Percentiles rank a stretch among this genome's conserved stretches.
phyloP scores from a whole-genome alignment of 495 filamentous ascomycete species.

The Pyronema omphalodes region DNA sequence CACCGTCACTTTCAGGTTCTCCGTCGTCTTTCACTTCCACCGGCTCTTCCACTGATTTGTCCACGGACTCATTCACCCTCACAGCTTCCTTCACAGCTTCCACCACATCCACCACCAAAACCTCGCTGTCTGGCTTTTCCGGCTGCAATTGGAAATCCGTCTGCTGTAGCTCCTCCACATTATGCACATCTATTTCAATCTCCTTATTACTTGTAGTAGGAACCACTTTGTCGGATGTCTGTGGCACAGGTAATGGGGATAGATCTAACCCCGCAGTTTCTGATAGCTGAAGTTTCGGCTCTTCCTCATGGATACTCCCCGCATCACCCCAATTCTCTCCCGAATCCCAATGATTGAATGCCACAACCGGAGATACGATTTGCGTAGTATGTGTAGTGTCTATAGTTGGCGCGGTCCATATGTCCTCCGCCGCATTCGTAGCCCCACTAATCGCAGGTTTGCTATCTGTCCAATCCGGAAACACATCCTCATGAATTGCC shows the following conservation, averaged over 20 bases:
- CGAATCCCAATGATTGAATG: conserved; percentile 14
- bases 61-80: neutral
- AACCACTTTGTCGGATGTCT: neutral
- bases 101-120: neutral
- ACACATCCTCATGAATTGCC: neutral
- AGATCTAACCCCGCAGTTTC: neutral
- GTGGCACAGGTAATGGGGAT: neutral
- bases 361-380: neutral
- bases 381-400: neutral
- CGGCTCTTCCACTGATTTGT: no score
- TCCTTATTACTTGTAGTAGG: neutral
- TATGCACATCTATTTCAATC: neutral
- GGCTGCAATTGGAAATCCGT: neutral
- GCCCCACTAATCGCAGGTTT: neutral
- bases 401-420: neutral
- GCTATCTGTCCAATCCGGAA: neutral
- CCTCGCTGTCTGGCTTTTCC: neutral
- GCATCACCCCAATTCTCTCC: conserved; percentile 16
- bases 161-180: neutral
- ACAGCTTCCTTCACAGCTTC: neutral
- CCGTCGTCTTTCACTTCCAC: conserved; percentile 2
- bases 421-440: neutral
- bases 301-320: neutral
- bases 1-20: neutral
- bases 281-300: neutral